Evolutionary conservation across 495 filamentous ascomycete genomes (phyloP), one percentile per base, ranked within the genome.

Genomic region (Parachaetomium inaequale): DNA sequence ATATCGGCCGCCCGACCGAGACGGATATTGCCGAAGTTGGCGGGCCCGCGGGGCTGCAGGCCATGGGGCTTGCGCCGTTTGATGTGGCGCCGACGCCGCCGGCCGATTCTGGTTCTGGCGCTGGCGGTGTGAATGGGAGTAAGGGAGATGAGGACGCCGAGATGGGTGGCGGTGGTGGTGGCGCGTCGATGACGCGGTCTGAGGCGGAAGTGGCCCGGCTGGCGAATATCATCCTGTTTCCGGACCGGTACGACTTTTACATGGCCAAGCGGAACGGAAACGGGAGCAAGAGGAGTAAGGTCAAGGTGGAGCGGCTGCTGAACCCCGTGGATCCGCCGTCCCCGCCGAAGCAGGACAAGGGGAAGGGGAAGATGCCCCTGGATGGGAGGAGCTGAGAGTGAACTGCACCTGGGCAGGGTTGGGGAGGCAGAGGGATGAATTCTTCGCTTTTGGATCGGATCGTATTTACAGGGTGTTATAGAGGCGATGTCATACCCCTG

Each of bases 171-270:
- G 19, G 17, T 25, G 36, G 46, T 19, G 49, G n/a, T 8, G 21
- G 25, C 31, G 47, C 49, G 29, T 68, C 70, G 8, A 66, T 67
- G 59, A 74, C 71, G 10, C 63, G 73, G 29, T 76, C 74, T 6
- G 74, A 80, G 66, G 73, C 77, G 6, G 79, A 81, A 63, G 78
- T 81, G 1, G 78, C 79, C 8, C 63, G 79, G 28, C 63, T 81
- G 36, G 78, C 79, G 0, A 81, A 81, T 53, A 80, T 81, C 61
- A 81, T 81, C 55, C 59, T 81, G 57, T 81, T 81, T 49, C 79
- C 79, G 11, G 79, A 81, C 62, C 69, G 75, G 0, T 81, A 80
- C 36, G 77, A 80, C 58, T 80, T 80, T 65, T 80, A 79, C 65
- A 80, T 79, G 78, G 50, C 60, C 2, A 63, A 63, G 45, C 29